Base-by-base conservation (phyloP, 164 flowering plant species). In the Umbilicus rupestris region DNA sequence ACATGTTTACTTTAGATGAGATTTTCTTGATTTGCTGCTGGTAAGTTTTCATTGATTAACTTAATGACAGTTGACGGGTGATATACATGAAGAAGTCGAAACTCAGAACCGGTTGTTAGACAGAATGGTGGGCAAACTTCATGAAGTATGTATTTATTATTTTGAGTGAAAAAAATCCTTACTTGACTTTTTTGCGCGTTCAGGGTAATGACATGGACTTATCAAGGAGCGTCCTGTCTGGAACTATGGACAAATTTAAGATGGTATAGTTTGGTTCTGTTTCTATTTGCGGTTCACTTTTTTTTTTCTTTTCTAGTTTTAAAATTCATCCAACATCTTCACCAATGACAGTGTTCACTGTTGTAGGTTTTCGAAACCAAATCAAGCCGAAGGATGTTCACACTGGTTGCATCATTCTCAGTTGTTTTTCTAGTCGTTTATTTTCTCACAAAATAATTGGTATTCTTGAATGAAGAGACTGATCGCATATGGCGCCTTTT, bases 181-280 rank as follows among this genome's bases (percentile, higher is more conserved):
- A 28, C 19, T 33, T 28, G 60, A 55, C 33, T 55, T 55, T 55
- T 28, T 14, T 7, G n/a, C 33, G 7, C 19, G 15, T 70, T 41
- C 72, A 89, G 97, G 96, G 97, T 0, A 87, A 83, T 71, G 86
- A 86, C 35, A 91, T 91, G 97, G 94, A 91, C 74, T 64, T 94
- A 60, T 91, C 96, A 35, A 85, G 97, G 76, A 96, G 97, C 67
- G 68, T 86, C 29, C 77, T 89, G 66, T 86, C 96, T 1, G 92
- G 97, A 70, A 89, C 97, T 24, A 80, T 91, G 80, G 93, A 87
- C 68, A 81, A 86, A 28, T 89, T 91, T 70, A 87, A 84, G 75
- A 81, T 68, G 90, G 96, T 91, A 79, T 29, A 33, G 45, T 60
- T 44, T 22, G 49, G 30, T 29, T 17, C 10, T 19, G 3, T 20